Base-by-base conservation (phyloP, 441 rosid genomes). In the Biscutella laevigata region DNA sequence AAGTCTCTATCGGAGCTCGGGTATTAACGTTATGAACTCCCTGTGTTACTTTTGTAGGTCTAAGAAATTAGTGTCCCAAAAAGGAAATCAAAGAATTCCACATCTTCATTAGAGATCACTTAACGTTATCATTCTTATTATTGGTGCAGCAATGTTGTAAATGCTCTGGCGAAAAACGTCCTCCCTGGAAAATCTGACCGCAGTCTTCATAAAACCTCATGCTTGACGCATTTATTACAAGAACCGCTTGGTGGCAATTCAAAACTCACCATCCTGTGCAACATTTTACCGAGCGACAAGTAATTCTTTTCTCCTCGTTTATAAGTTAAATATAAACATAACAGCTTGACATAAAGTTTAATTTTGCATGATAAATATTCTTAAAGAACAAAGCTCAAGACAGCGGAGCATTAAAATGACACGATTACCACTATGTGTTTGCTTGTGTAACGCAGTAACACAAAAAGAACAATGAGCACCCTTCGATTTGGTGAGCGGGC, bases 171-270 rank as follows among this genome's bases (percentile, higher is more conserved):
- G 9, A 71, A 74, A 55, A 78, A 67, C 48, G 61, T 54, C 48
- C 74, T 75, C 27, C 69, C 60, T 10, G 77, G 70, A 27, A 72
- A 68, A 16, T 30, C 59, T 36, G 68, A 72, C 62, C 84, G 62
- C 70, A 55, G 62, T 53, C 76, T 73, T 13, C 79, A 77, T 53
- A 61, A 53, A 61, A 69, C 77, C 42, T 87, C 85, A 4, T 71
- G 94, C 59, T 72, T 91, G 61, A 83, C 98, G 38, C 90, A 76
- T 71, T 62, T 87, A 58, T 67, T 87, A 66, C 77, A 71, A 75
- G 96, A 91, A 44, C 74, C 94, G 32, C 81, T 91, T n/a, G 96
- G 98, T 57, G 98, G 98, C 68, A 87, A 87, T 66, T 75, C 96
- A 35, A 91, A 85, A 67, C 90, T 87, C 43, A 81, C 95, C 22